Evolutionary conservation across 2,329 filamentous ascomycete species (phyloP).

Genomic region (Aspergillus amoenus): DNA sequence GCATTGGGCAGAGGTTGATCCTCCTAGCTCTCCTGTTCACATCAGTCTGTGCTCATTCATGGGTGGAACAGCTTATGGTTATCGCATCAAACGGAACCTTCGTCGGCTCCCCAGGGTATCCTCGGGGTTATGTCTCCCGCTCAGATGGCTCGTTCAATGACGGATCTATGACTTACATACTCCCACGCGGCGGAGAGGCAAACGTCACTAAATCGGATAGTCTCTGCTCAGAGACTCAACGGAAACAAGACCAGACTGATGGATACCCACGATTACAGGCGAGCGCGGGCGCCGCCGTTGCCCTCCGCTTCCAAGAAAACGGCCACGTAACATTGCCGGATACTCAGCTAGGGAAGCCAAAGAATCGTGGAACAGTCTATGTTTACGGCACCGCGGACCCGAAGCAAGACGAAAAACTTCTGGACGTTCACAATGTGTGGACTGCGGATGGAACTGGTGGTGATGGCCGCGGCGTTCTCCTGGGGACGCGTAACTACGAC

Average conservation of each 20-base stretch:
- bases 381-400: slow-evolving; percentile 70
- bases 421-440: slow-evolving; percentile 72
- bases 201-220: slow-evolving; percentile 51
- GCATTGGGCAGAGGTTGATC: slow-evolving; percentile 10
- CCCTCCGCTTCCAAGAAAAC: slow-evolving; percentile 71
- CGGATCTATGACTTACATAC: slow-evolving; percentile 58
- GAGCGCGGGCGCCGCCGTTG: slow-evolving; percentile 62
- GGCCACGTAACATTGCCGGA: slow-evolving; percentile 68
- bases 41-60: slow-evolving; percentile 63
- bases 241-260: slow-evolving; percentile 57
- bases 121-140: slow-evolving; percentile 68
- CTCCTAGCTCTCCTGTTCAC: slow-evolving; percentile 29
- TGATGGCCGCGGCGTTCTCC: slow-evolving; percentile 71
- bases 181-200: slow-evolving; percentile 56
- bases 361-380: slow-evolving; percentile 69
- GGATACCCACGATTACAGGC: slow-evolving; percentile 63
- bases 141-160: slow-evolving; percentile 58
- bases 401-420: slow-evolving; percentile 57
- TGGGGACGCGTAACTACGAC: slow-evolving; percentile 79
- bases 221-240: slow-evolving; percentile 66
- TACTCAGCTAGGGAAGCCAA: slow-evolving; percentile 59
- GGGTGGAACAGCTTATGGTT: slow-evolving; percentile 74
- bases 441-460: slow-evolving; percentile 77
- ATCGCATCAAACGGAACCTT: slow-evolving; percentile 74
- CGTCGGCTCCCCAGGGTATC: slow-evolving; percentile 67